Base-by-base conservation (phyloP, 1,284 basidiomycete species). In the Volvariella surrecta region DNA sequence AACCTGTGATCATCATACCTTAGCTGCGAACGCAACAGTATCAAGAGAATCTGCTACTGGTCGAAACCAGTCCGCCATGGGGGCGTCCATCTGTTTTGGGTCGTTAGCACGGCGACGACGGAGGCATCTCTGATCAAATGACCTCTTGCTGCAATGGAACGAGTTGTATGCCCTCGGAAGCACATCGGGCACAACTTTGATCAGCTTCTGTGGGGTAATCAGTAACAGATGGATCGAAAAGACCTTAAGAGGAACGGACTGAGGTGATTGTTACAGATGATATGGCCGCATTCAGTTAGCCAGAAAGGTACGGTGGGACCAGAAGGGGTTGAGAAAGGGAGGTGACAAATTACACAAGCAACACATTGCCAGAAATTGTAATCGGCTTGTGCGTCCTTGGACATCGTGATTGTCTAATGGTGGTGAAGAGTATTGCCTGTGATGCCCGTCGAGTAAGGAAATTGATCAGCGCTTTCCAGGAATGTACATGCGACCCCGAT, bases 271-370 rank as follows among this genome's bases (percentile, higher is more conserved):
- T 89, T 89, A 67, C 86, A 89, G 20, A 89, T 53, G 40, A 89
- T 73, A 66, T 89, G 86, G 0, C 83, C 84, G 52, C 86, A 89
- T 57, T 88, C 84, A 1, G 86, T 88, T 46, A 89, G 66, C 86
- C 86, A 89, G 58, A 89, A 89, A 0, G 87, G 86, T 18, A 84
- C 63, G 16, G 76, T 75, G 3, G 71, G 61, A 0, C 71, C 71
- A 40, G 67, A 62, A 39, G 71, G 64, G 9, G 72, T 61, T 13
- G 63, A 54, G 53, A 82, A 88, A 0, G 77, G 71, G 17, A 83
- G 66, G 50, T 79, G 76, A 52, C 86, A 89, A 54, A 71, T 68
- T 0, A 73, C 63, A 54, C 86, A 89, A 42, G 63, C 63, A 7
- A 87, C 79, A 50, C 84, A 87, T 41, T 87, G 79, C 86, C 87